Percentiles rank a stretch among this genome's conserved stretches.
Evolutionary conservation across 345 rosid species (phyloP).

Genomic region (Sisymbrium irio): DNA sequence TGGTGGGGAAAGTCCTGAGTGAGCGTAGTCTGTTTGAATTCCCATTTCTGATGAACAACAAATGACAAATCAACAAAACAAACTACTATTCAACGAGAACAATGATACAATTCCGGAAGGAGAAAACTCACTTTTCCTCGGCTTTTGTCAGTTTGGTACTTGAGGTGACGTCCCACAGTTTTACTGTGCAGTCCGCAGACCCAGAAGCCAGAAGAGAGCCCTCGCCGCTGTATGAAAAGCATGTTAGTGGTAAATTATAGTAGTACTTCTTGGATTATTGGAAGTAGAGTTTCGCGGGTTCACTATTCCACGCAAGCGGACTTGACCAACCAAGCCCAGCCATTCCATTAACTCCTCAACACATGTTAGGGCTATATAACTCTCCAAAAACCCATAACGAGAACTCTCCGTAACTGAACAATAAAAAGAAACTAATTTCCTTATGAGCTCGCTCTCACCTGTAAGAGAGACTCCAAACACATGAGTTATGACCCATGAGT

Average conservation of each 20-base stretch:
- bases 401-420: background rate
- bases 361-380: background rate
- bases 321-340: background rate
- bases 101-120: background rate
- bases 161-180: conserved; percentile 82
- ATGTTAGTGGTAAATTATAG: background rate
- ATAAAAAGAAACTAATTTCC: background rate
- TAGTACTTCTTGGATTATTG: background rate
- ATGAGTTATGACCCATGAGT: conserved; percentile 87
- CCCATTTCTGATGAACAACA: conserved; percentile 54
- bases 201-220: conserved; percentile 96
- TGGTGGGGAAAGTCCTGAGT: conserved; percentile 79
- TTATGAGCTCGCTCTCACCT: conserved; percentile 46
- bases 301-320: background rate
- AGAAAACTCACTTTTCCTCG: conserved; percentile 65
- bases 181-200: conserved; percentile 92
- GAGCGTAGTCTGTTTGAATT: conserved; percentile 68
- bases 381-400: background rate
- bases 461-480: conserved; percentile 87
- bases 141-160: conserved; percentile 59
- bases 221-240: conserved; percentile 63
- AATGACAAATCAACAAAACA: conserved; percentile 4
- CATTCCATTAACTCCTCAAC: background rate
- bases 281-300: background rate
- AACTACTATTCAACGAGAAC: background rate